Evolutionary conservation across 768 basidiomycete species (phyloP), one percentile per base, ranked within the genome.

Genomic region (Zangia roseola): DNA sequence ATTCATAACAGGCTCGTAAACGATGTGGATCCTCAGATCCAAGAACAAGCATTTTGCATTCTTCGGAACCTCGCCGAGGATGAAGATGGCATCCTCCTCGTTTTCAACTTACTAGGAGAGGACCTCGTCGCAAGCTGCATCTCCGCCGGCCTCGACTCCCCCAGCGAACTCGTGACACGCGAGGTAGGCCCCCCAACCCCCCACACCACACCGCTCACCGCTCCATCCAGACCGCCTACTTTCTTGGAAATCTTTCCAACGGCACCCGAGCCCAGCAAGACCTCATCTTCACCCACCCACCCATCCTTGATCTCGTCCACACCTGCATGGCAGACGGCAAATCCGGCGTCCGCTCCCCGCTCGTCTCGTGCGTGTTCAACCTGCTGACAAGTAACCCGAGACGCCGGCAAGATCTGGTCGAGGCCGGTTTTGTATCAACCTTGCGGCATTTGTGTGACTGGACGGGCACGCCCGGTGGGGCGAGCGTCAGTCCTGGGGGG

Each of bases 31-130:
- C 56, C 65, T 2, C 76, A 72, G 7, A 67, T 88, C 3, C 81
- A 82, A 58, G 90, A 91, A 58, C 90, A 92, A 60, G 84, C 81
- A 0, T 75, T 86, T 55, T 79, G 78, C 49, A 74, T 89, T 21
- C 55, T 87, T 12, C 76, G 81, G 7, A 89, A 92, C 60, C 63
- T 91, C 3, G 78, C 85, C 0, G 82, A 84, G 47, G 72, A 80
- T 51, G 80, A 83, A 50, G 74, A 78, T 5, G 84, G 86, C n/a
- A 76, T 87, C 13, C 73, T 77, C 16, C 69, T 87, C 52, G 67
- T 88, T 16, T 81, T 85, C 50, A 60, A 68, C 14, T 79, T 79
- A 23, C 63, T 91, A 12, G 77, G 78, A 0, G 63, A 66, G 2
- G 74, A 75, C 1, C 59, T 64, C 7, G 57, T 87, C 5, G 69